Evolutionary conservation across 1,284 basidiomycete genomes (phyloP), one percentile per base, ranked within the genome.

Genomic region (Malassezia psittaci): DNA sequence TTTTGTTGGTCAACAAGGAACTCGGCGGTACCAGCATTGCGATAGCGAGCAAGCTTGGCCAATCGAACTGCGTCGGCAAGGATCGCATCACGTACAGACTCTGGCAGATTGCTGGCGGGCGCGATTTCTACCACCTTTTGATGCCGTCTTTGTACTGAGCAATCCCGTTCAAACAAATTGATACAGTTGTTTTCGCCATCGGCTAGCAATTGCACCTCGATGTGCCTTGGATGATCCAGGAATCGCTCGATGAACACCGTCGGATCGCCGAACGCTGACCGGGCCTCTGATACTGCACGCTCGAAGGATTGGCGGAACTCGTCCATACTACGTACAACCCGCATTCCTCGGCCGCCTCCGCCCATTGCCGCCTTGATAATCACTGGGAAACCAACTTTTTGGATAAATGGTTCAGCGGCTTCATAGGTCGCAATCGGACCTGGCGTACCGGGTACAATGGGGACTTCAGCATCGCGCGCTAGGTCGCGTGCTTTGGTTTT

Each of bases 61-160:
- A 96, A 81, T 78, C 86, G 94, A 78, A 96, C 88, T n/a, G 93
- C 93, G 72, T 96, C 90, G 49, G 77, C 69, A 52, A 91, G 79
- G 68, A 98, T 90, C 13, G 85, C 85, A 72, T 90, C 85, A 54
- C 93, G 85, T 58, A 93, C 81, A 68, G 90, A 85, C 63, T 96
- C 90, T 43, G 87, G 84, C 50, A 98, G 83, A 76, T 94, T 88
- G 45, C 86, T 89, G 19, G 94, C 93, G 34, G 94, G 94, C 0
- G 94, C 94, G 47, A 96, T 90, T 78, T 99, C 94, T 62, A 99
- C 94, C 62, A 98, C 91, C 78, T 98, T 96, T 77, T 98, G 93
- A 78, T 98, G 91, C 61, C 93, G 83, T 66, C 93, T 82, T 77
- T 98, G 93, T 29, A 98, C 93, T 29, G 93, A 96, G 77, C 93